Conservation (phyloP, 495 filamentous ascomycete genomes). For the Neurospora sp. region DNA sequence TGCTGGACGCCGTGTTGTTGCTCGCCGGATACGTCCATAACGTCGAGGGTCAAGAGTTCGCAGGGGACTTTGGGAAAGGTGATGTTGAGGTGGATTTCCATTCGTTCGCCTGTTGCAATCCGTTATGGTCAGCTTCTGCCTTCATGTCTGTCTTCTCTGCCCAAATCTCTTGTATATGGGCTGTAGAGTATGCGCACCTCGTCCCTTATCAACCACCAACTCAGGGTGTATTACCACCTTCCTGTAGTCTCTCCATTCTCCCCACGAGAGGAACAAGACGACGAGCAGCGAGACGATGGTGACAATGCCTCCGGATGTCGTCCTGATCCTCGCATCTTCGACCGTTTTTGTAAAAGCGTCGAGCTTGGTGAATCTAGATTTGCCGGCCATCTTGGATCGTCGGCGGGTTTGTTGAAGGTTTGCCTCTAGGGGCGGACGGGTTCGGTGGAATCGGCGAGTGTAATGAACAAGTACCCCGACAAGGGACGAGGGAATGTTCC, state of each 20-base stretch:
- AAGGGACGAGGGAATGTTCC: background rate
- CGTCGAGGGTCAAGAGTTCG: constrained; percentile 90
- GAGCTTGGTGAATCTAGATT: constrained; percentile 86
- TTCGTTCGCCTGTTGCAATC: constrained; percentile 70
- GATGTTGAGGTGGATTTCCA: constrained; percentile 98
- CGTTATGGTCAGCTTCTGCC: constrained; percentile 10
- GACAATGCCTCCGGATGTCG: constrained; percentile 92
- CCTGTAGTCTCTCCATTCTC: constrained; percentile 92
- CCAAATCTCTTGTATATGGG: too few relatives aligned
- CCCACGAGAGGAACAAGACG: constrained; percentile 80
- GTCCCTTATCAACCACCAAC: constrained; percentile 89
- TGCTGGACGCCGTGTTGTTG: constrained; percentile 89
- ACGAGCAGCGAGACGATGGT: constrained; percentile 82
- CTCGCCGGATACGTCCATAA: constrained; percentile 98
- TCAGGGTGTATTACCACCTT: constrained; percentile 81
- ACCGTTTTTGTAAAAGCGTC: constrained; percentile 99
- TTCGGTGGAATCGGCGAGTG: background rate
- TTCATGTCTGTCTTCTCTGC: too few relatives aligned
- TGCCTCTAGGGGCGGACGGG: background rate
- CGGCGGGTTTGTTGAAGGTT: background rate
- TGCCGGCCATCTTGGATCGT: constrained; percentile 43
- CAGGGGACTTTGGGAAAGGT: constrained; percentile 91
- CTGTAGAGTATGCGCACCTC: constrained; percentile 66
- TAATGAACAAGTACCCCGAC: background rate
- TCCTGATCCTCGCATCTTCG: constrained; percentile 92